Percentiles rank a stretch among this genome's conserved stretches.
Conservation (phyloP, 2,329 filamentous ascomycete species). For the Scedosporium minutisporum region DNA sequence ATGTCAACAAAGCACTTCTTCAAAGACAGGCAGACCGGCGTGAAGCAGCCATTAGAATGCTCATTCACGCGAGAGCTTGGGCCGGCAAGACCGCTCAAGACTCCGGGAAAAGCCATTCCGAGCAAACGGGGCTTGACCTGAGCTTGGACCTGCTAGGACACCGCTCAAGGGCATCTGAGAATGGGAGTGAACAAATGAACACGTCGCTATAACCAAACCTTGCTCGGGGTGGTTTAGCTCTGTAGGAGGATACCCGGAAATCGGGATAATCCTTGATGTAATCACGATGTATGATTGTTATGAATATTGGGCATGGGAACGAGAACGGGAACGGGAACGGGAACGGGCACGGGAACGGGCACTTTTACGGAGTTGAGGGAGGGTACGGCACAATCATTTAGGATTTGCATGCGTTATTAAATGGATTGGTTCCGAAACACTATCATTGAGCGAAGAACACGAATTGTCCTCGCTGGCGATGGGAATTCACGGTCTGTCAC, state of each 20-base stretch:
- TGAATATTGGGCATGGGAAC: not conserved
- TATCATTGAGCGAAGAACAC: too few relatives aligned
- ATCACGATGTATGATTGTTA: constrained; percentile 5
- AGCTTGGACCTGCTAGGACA: constrained; percentile 19
- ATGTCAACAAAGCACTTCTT: constrained; percentile 84
- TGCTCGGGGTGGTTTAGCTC: too few relatives aligned
- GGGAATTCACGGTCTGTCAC: too few relatives aligned
- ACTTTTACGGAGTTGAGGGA: not conserved
- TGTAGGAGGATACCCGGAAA: not conserved
- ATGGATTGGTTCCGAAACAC: too few relatives aligned
- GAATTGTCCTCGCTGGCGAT: too few relatives aligned
- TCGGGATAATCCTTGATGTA: not conserved
- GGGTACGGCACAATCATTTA: not conserved
- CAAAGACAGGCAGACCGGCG: constrained; percentile 60
- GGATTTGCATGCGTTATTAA: not conserved
- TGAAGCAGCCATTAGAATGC: constrained; percentile 71
- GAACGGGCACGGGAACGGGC: not conserved
- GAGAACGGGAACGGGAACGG: too few relatives aligned
- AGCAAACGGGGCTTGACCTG: constrained; percentile 26
- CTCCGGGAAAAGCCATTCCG: constrained; percentile 20
- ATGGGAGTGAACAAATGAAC: constrained; percentile 42
- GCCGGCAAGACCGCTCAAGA: constrained; percentile 55
- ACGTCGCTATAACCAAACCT: constrained; percentile 22
- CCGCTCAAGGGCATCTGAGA: constrained; percentile 24
- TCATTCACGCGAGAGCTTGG: constrained; percentile 79